Evolutionary conservation across 768 basidiomycete genomes (phyloP), one percentile per base, ranked within the genome.

Genomic region (Candolleomyces eurysporus): DNA sequence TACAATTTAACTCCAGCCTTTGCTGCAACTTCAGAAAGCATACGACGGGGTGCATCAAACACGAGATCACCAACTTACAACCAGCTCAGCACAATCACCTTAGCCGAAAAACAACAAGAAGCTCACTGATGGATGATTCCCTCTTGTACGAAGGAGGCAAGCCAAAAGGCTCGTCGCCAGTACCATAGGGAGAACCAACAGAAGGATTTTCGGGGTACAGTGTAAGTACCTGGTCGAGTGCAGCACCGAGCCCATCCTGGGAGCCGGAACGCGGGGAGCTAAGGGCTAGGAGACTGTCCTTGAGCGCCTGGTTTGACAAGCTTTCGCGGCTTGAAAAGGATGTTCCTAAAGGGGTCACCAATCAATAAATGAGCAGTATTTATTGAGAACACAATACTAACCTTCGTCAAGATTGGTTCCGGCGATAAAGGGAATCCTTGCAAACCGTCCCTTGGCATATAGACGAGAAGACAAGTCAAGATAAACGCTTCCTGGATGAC

Each of bases 141-240:
- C 75, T 72, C 61, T 78, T 75, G 65, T 67, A 78, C 14, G 67
- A 64, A 54, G 66, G 62, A 17, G 68, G 63, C 14, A 78, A 64
- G 0, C 80, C 80, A 61, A 82, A 82, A 0, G 79, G 78, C 19
- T 79, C 65, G 61, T 76, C 73, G 5, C 82, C 80, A 2, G 81
- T 83, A 13, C 71, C 72, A 63, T 75, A 84, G 0, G 82, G 82
- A 1, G 79, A 78, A 4, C 82, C 82, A 39, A 72, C 61, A 14
- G 77, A 67, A 21, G 82, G 77, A 43, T 70, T 66, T 58, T 79
- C 69, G 0, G 81, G 80, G 64, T 83, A 83, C 3, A 79, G 64
- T 19, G 76, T 59, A 0, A 80, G 61, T 0, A 81, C 31, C 14
- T 59, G 62, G 7, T 73, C 65, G 3, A 70, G 63, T 36, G 45